A percentile compares a stretch with the other conserved stretches of the same genome.
Evolutionary conservation across 2,329 filamentous ascomycete genomes (phyloP).

Genomic region (Juglanconis oblonga): DNA sequence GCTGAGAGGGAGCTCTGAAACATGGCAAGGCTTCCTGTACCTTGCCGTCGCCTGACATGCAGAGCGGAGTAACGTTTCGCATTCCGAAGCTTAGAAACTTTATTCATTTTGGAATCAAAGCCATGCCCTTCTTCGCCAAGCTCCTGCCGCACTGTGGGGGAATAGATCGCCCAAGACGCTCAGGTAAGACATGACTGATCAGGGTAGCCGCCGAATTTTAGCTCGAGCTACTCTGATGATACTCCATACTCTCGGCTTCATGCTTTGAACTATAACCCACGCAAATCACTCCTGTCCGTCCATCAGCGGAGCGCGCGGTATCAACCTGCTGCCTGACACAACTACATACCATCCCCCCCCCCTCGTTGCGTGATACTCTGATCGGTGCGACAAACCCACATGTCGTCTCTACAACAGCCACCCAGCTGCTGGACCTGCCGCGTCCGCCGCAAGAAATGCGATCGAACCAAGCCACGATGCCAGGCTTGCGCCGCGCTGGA

Average conservation of each 20-base stretch:
- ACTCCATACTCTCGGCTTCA: no score
- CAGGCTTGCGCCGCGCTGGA: slow-evolving; percentile 30
- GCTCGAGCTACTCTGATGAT: no score
- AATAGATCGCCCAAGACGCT: neutral
- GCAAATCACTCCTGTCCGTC: no score
- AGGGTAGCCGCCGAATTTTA: neutral
- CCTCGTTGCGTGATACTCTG: no score
- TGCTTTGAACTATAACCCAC: no score
- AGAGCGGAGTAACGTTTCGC: neutral
- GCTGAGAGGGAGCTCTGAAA: neutral
- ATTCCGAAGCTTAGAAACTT: neutral
- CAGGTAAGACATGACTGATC: neutral
- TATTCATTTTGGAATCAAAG: neutral
- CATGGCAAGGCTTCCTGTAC: neutral
- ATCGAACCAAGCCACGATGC: slow-evolving; percentile 32
- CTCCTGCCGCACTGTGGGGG: neutral
- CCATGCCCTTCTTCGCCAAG: neutral
- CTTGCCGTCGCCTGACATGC: neutral
- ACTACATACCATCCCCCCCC: no score
- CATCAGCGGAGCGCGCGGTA: no score
- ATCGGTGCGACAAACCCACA: neutral
- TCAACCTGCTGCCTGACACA: no score
- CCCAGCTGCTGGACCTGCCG: slow-evolving; percentile 36
- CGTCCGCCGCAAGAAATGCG: slow-evolving; percentile 25
- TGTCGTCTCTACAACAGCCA: slow-evolving; percentile 6